Evolutionary conservation across 2,329 filamentous ascomycete species (phyloP).

Genomic region (Nemania sp.): DNA sequence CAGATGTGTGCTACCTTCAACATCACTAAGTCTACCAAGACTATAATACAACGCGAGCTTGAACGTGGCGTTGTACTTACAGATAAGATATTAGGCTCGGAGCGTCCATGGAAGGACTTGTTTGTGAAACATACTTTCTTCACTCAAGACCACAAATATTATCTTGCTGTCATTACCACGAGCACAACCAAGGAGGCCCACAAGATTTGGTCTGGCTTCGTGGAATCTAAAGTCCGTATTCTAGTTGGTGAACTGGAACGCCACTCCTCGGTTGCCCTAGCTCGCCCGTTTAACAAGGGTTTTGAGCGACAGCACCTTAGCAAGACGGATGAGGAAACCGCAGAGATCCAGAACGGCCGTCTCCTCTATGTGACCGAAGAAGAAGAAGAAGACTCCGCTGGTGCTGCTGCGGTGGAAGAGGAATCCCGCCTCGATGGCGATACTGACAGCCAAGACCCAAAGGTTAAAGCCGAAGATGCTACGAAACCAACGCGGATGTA

Average conservation of each 20-base stretch:
- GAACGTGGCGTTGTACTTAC: conserved; percentile 81
- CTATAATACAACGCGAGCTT: conserved; percentile 85
- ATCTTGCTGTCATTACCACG: conserved; percentile 86
- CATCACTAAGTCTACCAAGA: conserved; percentile 86
- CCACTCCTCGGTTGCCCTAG: conserved; percentile 82
- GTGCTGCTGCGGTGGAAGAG: conserved; percentile 42
- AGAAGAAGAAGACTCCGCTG: conserved; percentile 37
- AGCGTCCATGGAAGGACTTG: conserved; percentile 84
- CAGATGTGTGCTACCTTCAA: conserved; percentile 99
- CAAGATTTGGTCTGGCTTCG: conserved; percentile 87
- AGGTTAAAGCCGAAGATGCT: conserved; percentile 44
- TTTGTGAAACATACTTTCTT: conserved; percentile 95
- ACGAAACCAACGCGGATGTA: conserved; percentile 67
- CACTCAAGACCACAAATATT: conserved; percentile 93
- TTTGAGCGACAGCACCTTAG: conserved; percentile 85
- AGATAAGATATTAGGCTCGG: conserved; percentile 81
- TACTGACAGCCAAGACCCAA: conserved; percentile 30
- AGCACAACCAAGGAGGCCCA: conserved; percentile 87
- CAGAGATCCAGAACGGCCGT: conserved; percentile 66
- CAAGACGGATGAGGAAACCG: conserved; percentile 65
- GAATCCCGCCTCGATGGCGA: conserved; percentile 39
- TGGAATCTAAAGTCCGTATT: conserved; percentile 92
- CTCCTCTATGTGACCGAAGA: conserved; percentile 59
- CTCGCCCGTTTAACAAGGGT: conserved; percentile 92
- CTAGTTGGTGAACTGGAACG: conserved; percentile 86